Evolutionary conservation across 2,329 filamentous ascomycete species (phyloP).

Genomic region (Pseudocercospora fijiensis): DNA sequence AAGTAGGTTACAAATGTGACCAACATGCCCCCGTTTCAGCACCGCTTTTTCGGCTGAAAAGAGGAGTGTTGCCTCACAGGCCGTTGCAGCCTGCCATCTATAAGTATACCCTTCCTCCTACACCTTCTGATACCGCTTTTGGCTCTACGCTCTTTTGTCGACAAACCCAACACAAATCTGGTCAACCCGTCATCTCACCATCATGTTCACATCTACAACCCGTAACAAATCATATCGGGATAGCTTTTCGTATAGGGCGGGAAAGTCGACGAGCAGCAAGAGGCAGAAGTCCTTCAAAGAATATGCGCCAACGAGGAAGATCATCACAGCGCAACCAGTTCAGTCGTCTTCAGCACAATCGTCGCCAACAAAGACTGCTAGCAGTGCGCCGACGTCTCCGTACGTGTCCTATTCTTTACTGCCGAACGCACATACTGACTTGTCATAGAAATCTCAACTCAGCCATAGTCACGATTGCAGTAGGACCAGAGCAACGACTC

Average conservation of each 20-base stretch:
- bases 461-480: constrained; percentile 81
- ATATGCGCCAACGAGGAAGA: constrained; percentile 30
- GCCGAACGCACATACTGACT: constrained; percentile 10
- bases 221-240: constrained; percentile 37
- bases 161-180: background rate
- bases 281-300: constrained; percentile 40
- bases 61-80: constrained; percentile 26
- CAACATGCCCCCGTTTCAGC: constrained; percentile 18
- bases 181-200: background rate
- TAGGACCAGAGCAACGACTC: constrained; percentile 68
- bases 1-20: constrained; percentile 14
- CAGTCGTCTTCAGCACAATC: constrained; percentile 29
- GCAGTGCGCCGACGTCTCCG: constrained; percentile 36
- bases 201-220: constrained; percentile 34
- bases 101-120: constrained; percentile 28
- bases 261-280: constrained; percentile 37
- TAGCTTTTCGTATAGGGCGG: constrained; percentile 37
- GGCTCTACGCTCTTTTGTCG: constrained; percentile 12
- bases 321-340: constrained; percentile 29
- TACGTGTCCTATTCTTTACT: constrained; percentile 20
- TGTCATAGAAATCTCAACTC: constrained; percentile 39
- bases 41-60: constrained; percentile 15
- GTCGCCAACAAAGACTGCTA: constrained; percentile 30
- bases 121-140: constrained; percentile 20
- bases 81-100: constrained; percentile 15